Evolutionary conservation across 75 land plant genomes (phyloP).

Genomic region (Azolla pinnata): DNA sequence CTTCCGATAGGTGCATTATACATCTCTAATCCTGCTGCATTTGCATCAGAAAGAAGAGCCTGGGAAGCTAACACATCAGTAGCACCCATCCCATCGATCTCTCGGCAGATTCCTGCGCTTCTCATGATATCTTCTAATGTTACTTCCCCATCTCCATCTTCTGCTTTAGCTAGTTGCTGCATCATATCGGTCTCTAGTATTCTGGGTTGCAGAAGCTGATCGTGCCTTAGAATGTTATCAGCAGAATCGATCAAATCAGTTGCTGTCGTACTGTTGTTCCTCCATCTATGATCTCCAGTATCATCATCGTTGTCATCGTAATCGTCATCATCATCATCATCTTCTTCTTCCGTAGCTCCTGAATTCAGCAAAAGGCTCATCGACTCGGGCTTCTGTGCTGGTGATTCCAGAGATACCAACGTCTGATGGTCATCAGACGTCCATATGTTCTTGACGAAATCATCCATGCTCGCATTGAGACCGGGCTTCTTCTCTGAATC

Average conservation of each 20-base stretch:
- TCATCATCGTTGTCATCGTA: too few relatives aligned
- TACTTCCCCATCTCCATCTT: slow-evolving; percentile 25
- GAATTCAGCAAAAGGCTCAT: slow-evolving; percentile 28
- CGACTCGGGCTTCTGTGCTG: background rate
- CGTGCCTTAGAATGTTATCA: background rate
- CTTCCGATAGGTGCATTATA: too few relatives aligned
- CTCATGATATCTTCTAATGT: slow-evolving; percentile 51
- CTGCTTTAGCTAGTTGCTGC: background rate
- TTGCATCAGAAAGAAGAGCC: background rate
- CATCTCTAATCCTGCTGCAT: too few relatives aligned
- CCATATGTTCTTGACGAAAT: slow-evolving; percentile 43
- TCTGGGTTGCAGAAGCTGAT: background rate
- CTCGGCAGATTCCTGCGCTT: slow-evolving; percentile 23
- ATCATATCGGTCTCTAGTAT: too few relatives aligned
- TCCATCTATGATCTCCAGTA: too few relatives aligned
- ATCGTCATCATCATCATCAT: slow-evolving; percentile 52
- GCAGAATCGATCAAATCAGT: background rate
- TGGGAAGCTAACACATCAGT: background rate
- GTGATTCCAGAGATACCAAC: background rate
- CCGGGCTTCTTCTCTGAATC: too few relatives aligned
- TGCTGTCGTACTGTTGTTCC: slow-evolving; percentile 25
- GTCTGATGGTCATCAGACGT: slow-evolving; percentile 32
- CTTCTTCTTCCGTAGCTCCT: slow-evolving; percentile 42
- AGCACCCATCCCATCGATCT: background rate
- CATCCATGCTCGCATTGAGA: slow-evolving; percentile 72